Evolutionary conservation across 495 filamentous ascomycete species (phyloP).

Genomic region (Jackrogersella multiformis): DNA sequence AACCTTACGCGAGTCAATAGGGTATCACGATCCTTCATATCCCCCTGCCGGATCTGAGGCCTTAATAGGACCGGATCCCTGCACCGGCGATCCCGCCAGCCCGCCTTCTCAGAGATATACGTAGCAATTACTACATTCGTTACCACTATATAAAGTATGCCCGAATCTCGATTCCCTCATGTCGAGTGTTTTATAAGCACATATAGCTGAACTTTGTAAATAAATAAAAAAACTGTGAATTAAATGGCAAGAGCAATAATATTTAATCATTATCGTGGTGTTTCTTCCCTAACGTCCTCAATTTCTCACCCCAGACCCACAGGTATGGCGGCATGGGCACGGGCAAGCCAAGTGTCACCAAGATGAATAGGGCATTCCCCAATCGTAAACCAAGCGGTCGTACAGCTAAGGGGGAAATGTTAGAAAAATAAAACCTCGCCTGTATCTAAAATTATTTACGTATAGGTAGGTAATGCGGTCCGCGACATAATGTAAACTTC

Average conservation of each 20-base stretch:
- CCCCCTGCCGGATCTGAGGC: background rate
- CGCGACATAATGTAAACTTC: slow-evolving; percentile 69
- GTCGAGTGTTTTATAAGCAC: too few species aligned
- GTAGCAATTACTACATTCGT: too few species aligned
- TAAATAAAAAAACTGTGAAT: too few species aligned
- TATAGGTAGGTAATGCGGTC: too few species aligned
- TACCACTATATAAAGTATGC: too few species aligned
- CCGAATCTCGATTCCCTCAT: background rate
- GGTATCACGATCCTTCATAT: background rate
- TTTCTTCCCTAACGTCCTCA: slow-evolving; percentile 29
- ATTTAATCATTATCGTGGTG: background rate
- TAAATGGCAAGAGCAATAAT: too few species aligned
- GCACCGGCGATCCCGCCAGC: slow-evolving; percentile 1
- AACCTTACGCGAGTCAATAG: background rate
- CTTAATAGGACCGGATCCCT: background rate
- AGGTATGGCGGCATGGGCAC: slow-evolving; percentile 58
- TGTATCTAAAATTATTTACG: too few species aligned
- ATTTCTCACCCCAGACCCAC: slow-evolving; percentile 47
- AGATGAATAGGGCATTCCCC: slow-evolving; percentile 62
- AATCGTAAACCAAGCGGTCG: slow-evolving; percentile 57
- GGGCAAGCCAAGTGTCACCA: slow-evolving; percentile 50
- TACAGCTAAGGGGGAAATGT: slow-evolving; percentile 63
- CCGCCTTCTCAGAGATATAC: too few species aligned
- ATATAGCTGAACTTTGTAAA: too few species aligned
- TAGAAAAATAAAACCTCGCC: slow-evolving; percentile 61